Conservation (phyloP, 1,284 basidiomycete genomes). For the Sporisorium graminicola region DNA sequence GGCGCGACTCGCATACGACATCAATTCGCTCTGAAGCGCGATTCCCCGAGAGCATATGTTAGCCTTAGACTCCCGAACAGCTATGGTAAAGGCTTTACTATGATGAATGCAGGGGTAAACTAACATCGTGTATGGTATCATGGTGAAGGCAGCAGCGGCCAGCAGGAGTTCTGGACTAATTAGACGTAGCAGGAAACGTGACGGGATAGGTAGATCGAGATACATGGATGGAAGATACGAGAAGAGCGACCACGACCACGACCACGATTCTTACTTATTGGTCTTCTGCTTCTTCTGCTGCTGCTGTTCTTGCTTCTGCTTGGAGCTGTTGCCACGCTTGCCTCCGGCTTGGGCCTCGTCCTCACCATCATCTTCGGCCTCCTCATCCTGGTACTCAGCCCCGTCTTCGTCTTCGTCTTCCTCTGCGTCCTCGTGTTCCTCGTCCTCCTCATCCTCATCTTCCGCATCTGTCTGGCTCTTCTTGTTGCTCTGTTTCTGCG, state of each 20-base stretch:
- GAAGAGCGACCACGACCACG: not conserved
- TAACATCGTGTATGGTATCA: conserved; percentile 29
- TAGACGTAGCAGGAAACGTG: not conserved
- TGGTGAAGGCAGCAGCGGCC: conserved; percentile 1
- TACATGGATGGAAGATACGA: too few relatives aligned
- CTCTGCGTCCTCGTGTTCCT: conserved; percentile 13
- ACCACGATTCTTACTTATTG: conserved; percentile 12
- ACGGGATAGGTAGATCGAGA: not conserved
- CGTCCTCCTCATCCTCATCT: conserved; percentile 16
- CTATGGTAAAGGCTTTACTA: not conserved
- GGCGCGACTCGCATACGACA: not conserved
- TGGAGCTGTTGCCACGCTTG: conserved; percentile 31
- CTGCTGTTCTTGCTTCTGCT: conserved; percentile 30
- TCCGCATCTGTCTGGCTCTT: conserved; percentile 18
- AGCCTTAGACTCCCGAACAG: too few relatives aligned
- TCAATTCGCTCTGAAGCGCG: not conserved
- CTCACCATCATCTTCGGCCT: conserved; percentile 8
- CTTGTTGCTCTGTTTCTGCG: conserved; percentile 10
- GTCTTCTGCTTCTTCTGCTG: conserved; percentile 51
- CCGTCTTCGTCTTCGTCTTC: conserved; percentile 13
- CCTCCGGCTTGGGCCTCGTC: conserved; percentile 28
- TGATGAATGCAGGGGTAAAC: not conserved
- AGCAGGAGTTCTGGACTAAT: not conserved
- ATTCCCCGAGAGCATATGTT: too few relatives aligned
- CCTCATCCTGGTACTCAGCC: conserved; percentile 12